Evolutionary conservation across 192 early-diverging fungal genomes (phyloP).

Genomic region (Linnemannia schmuckeri): DNA sequence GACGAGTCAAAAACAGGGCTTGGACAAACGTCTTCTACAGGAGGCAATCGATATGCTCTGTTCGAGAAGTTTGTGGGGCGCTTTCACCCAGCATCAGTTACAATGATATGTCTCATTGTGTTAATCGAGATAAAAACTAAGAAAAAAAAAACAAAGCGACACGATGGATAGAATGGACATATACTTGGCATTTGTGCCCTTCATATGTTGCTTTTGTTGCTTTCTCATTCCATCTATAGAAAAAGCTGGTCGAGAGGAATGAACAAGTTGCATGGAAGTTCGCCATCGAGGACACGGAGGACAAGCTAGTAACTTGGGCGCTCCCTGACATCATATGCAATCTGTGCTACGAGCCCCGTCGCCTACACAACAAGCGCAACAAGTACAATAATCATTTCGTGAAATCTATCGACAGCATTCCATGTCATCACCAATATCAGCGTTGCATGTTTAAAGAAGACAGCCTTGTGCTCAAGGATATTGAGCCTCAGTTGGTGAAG

Average conservation of each 20-base stretch:
- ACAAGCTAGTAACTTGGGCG: slow-evolving; percentile 16
- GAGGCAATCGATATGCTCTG: slow-evolving; percentile 15
- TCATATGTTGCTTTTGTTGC: background rate
- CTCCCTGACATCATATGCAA: slow-evolving; percentile 11
- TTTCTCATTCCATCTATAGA: background rate
- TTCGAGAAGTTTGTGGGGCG: slow-evolving; percentile 5
- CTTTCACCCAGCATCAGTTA: background rate
- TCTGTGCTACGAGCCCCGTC: background rate
- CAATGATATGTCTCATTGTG: background rate
- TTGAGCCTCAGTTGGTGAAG: too few relatives aligned
- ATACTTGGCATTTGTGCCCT: background rate
- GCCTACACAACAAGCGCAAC: slow-evolving; percentile 11
- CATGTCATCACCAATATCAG: background rate
- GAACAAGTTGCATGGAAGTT: background rate
- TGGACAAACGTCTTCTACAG: slow-evolving; percentile 7
- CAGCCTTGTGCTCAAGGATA: background rate
- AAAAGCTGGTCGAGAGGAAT: background rate
- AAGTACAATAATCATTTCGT: background rate
- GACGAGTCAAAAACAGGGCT: background rate
- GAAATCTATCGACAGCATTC: slow-evolving; percentile 5
- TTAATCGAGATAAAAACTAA: background rate
- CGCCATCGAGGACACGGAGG: slow-evolving; percentile 10
- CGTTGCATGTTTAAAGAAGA: background rate
- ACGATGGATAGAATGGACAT: background rate
- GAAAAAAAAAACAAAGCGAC: background rate